Conservation (phyloP, 441 rosid genomes). For the Erodium texanum region DNA sequence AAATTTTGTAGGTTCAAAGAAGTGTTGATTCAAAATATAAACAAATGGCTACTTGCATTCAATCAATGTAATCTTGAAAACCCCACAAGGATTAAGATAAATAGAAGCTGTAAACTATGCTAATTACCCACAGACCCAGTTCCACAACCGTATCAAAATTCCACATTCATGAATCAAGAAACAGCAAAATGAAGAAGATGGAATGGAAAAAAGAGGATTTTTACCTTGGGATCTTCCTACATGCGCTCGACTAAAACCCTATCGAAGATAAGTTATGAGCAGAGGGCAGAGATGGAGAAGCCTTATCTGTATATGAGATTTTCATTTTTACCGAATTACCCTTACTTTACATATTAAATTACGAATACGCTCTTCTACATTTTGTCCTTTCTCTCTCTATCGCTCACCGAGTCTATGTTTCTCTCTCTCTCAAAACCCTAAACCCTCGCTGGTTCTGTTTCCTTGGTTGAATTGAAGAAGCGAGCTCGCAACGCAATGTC, state of each 20-base stretch:
- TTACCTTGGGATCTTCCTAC: neutral
- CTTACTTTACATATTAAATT: neutral
- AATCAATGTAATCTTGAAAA: neutral
- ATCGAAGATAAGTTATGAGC: neutral
- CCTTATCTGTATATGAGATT: neutral
- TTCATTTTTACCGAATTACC: neutral
- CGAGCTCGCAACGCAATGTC: neutral
- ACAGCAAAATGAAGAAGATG: neutral
- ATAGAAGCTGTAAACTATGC: neutral
- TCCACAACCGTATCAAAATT: neutral
- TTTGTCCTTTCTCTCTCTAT: neutral
- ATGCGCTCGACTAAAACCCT: conserved; percentile 3
- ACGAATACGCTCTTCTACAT: neutral
- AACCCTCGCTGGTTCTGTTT: neutral
- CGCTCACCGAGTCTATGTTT: neutral
- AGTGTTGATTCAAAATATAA: neutral
- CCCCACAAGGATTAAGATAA: neutral
- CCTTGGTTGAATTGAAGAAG: neutral
- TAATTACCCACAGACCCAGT: neutral
- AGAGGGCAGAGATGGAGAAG: neutral
- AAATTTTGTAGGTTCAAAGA: neutral
- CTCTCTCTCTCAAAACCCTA: neutral
- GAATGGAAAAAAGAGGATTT: neutral
- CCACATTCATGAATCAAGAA: neutral
- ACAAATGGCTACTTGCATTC: neutral